Base-by-base conservation (phyloP, 345 rosid genomes). In the Salix purpurea region DNA sequence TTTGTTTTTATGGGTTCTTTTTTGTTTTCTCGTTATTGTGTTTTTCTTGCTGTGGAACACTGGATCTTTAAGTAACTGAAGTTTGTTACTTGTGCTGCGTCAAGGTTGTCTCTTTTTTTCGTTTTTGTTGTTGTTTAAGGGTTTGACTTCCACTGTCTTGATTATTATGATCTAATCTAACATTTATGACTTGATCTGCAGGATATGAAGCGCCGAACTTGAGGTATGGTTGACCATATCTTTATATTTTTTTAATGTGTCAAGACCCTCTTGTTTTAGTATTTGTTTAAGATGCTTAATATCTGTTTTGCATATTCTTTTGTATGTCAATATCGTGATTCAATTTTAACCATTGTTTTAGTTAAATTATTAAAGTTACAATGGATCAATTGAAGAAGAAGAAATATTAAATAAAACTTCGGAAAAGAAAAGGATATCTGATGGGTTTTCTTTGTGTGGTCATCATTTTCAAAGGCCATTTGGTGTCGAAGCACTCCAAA, bases 151-250 rank as follows among this genome's bases (percentile, higher is more conserved):
- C 24, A 11, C 2, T 15, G 21, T 75, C 46, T 52, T 48, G 11
- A 26, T 77, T 61, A 32, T 73, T 39, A 5, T 21, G 19, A 65
- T 54, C 70, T 83, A 14, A 87, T 70, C 74, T 68, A 15, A 4
- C 67, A 50, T 40, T 71, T 48, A 26, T 69, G 42, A 15, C 37
- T 65, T 39, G 9, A 70, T 50, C n/a, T 81, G 84, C 94, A 94
- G 97, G 97, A 72, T 94, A 76, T 79, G 95, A 90, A 82, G 89
- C 97, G 83, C 97, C 95, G 64, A 89, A 91, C 79, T 84, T 91
- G 66, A 91, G 97, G 98, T 91, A 77, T 75, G 71, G 56, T 32
- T 73, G 50, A 1, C 65, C 65, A 42, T 28, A 26, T 0, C 54
- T 30, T n/a, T 39, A 14, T 32, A 37, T 18, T 18, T 15, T 15